A percentile compares a stretch with the other conserved stretches of the same genome.
Evolutionary conservation across 2,329 filamentous ascomycete genomes (phyloP).

Genomic region (Fusarium nurragi): DNA sequence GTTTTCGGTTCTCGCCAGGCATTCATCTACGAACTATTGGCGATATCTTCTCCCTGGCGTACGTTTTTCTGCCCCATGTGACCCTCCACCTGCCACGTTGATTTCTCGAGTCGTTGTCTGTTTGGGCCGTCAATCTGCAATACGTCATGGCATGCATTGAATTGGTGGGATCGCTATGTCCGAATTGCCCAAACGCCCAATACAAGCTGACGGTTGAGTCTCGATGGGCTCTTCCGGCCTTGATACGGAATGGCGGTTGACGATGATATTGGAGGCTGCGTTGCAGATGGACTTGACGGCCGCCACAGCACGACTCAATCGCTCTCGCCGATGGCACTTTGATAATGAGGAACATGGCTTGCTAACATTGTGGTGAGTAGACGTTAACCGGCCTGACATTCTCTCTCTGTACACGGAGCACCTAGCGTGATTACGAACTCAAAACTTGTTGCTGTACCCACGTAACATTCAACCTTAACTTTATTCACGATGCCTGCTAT

Average conservation of each 20-base stretch:
- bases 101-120: slow-evolving; percentile 19
- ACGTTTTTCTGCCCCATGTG: slow-evolving; percentile 36
- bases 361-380: slow-evolving; percentile 40
- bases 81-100: slow-evolving; percentile 36
- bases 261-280: slow-evolving; percentile 35
- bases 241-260: slow-evolving; percentile 36
- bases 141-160: slow-evolving; percentile 38
- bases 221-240: slow-evolving; percentile 23
- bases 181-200: slow-evolving; percentile 23
- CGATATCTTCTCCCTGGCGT: slow-evolving; percentile 45
- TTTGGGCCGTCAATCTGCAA: slow-evolving; percentile 29
- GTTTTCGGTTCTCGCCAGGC: slow-evolving; percentile 32
- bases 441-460: slow-evolving; percentile 25
- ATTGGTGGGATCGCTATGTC: slow-evolving; percentile 29
- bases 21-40: slow-evolving; percentile 44
- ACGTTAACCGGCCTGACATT: slow-evolving; percentile 25
- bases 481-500: slow-evolving; percentile 42
- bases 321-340: slow-evolving; percentile 21
- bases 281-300: slow-evolving; percentile 21
- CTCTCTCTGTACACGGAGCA: slow-evolving; percentile 37
- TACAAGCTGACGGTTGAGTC: neutral
- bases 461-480: slow-evolving; percentile 23
- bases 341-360: slow-evolving; percentile 5
- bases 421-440: slow-evolving; percentile 28
- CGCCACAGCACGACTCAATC: slow-evolving; percentile 6